Conservation (phyloP, 441 rosid genomes). For the Pelargonium citronellum region DNA sequence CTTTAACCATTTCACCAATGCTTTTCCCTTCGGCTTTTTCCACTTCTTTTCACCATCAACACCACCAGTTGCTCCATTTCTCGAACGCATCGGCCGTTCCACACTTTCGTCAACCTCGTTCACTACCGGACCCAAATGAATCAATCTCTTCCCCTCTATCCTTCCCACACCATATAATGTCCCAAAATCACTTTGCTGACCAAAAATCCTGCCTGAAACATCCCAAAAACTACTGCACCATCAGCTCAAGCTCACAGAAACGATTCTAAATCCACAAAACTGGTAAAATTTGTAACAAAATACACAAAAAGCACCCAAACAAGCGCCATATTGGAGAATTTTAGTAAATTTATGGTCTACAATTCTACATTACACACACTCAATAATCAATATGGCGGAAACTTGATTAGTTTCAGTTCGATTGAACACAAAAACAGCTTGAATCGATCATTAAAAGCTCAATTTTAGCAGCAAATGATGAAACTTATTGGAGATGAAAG, state of each 20-base stretch:
- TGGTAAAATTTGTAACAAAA: not conserved
- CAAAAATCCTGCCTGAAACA: constrained; percentile 59
- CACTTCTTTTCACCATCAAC: constrained; percentile 42
- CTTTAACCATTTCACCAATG: constrained; percentile 87
- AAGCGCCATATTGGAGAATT: too few species aligned
- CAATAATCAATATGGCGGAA: not conserved
- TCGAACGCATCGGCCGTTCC: constrained; percentile 27
- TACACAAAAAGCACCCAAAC: too few species aligned
- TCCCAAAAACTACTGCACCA: constrained; percentile 48
- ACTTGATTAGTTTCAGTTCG: not conserved
- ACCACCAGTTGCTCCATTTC: constrained; percentile 20
- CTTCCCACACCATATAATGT: constrained; percentile 16
- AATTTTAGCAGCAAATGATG: not conserved
- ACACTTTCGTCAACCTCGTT: constrained; percentile 23
- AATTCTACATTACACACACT: too few species aligned
- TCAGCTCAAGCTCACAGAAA: constrained; percentile 29
- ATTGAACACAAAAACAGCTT: not conserved
- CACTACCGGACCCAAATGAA: constrained; percentile 36
- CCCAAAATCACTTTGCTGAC: constrained; percentile 20
- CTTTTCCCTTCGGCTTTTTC: constrained; percentile 77
- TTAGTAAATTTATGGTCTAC: too few species aligned
- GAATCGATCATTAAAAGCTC: not conserved
- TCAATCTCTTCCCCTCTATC: constrained; percentile 32
- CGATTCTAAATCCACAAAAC: constrained; percentile 1
- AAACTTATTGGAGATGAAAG: not conserved